Conservation (phyloP, 139 green algal species). For the Chlorella sp. region DNA sequence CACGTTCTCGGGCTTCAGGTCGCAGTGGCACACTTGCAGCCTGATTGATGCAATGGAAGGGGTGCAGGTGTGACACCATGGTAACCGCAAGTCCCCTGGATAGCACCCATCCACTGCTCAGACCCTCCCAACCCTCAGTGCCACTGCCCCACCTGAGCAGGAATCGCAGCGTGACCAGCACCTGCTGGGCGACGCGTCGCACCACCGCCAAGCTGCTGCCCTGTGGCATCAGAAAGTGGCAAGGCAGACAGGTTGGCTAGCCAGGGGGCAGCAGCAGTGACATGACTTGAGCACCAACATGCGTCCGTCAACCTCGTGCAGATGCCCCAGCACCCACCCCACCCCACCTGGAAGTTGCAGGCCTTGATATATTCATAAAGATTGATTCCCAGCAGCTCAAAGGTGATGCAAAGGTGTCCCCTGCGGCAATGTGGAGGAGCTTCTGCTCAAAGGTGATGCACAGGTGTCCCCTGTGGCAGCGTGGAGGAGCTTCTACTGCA, state of each 20-base stretch:
- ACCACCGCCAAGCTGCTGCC: slow-evolving; percentile 41
- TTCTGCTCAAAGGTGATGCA: slow-evolving; percentile 98
- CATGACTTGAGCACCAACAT: background rate
- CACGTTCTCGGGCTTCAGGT: slow-evolving; percentile 99
- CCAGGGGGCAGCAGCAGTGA: no score
- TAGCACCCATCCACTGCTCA: no score
- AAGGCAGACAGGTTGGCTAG: no score
- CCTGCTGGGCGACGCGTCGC: slow-evolving; percentile 83
- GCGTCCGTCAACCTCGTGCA: no score
- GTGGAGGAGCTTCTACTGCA: no score
- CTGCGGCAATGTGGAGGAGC: no score
- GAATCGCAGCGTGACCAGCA: slow-evolving; percentile 86
- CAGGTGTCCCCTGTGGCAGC: slow-evolving; percentile 82
- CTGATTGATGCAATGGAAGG: slow-evolving; percentile 40
- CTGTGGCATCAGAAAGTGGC: slow-evolving; percentile 72
- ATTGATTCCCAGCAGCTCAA: slow-evolving; percentile 94
- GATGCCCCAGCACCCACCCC: no score
- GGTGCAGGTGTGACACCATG: no score
- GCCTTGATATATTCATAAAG: slow-evolving; percentile 97
- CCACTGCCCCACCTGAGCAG: slow-evolving; percentile 64
- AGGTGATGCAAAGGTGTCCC: slow-evolving; percentile 95
- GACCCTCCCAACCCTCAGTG: no score
- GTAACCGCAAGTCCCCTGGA: no score
- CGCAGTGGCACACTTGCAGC: slow-evolving; percentile 95
- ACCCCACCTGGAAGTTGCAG: slow-evolving; percentile 79